Evolutionary conservation across 1,139 yeast genomes (phyloP).

Genomic region (Hemisphaericaspora subhashii): DNA sequence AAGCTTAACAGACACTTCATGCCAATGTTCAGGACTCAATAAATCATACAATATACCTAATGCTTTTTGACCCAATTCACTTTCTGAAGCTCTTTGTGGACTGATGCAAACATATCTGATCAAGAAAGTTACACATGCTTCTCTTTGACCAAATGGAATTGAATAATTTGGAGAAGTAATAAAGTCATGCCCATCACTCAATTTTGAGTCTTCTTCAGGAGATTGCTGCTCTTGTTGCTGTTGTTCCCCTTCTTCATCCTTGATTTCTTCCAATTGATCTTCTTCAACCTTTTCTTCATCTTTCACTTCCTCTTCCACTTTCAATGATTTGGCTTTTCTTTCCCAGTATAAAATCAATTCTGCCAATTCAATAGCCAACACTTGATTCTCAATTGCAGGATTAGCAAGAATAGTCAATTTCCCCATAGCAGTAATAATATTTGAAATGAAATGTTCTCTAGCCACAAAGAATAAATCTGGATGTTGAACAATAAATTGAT

Average conservation of each 20-base stretch:
- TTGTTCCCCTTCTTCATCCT: constrained; percentile 18
- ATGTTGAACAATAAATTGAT: constrained; percentile 86
- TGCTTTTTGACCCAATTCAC: constrained; percentile 79
- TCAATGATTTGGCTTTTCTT: constrained; percentile 39
- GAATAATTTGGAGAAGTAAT: constrained; percentile 47
- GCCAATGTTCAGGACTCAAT: constrained; percentile 75
- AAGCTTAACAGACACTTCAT: constrained; percentile 81
- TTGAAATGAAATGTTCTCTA: constrained; percentile 85
- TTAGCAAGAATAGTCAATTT: constrained; percentile 80
- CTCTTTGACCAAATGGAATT: constrained; percentile 80
- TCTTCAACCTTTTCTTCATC: constrained; percentile 14
- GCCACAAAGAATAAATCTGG: constrained; percentile 82
- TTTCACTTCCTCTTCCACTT: constrained; percentile 15
- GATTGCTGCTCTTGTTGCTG: constrained; percentile 11
- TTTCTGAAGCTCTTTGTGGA: constrained; percentile 82
- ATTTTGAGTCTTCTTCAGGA: constrained; percentile 14
- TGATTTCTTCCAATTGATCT: constrained; percentile 8
- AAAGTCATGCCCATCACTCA: constrained; percentile 29
- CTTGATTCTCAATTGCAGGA: constrained; percentile 79
- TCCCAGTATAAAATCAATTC: constrained; percentile 90
- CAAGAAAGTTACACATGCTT: constrained; percentile 88
- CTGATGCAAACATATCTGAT: constrained; percentile 87
- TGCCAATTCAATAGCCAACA: constrained; percentile 84
- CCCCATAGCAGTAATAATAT: constrained; percentile 93
- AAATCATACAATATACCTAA: constrained; percentile 72